phyloP scores from a whole-genome alignment of 352 stramenopile species.

The Pythium phragmitis region DNA sequence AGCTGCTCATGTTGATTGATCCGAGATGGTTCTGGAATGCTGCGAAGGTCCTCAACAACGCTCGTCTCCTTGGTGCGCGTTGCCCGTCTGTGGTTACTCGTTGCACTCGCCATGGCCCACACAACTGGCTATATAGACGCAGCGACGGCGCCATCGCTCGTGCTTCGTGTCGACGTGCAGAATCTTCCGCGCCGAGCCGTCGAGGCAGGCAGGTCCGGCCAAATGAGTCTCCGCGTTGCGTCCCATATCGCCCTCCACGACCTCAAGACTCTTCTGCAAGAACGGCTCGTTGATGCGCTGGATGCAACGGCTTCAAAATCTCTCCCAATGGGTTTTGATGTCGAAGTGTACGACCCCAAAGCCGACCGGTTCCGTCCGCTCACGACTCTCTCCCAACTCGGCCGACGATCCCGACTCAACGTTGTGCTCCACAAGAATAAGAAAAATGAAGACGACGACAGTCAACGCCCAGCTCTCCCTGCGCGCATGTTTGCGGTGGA shows the following conservation, averaged over 20 bases:
- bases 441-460: not conserved
- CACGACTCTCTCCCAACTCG: constrained; percentile 7
- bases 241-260: constrained; percentile 3
- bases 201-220: constrained; percentile 5
- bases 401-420: constrained; percentile 21
- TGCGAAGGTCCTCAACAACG: not conserved
- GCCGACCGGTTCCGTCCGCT: constrained; percentile 16
- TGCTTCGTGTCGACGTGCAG: constrained; percentile 25
- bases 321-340: constrained; percentile 10
- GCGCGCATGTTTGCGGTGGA: constrained; percentile 59
- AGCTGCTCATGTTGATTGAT: not conserved
- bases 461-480: constrained; percentile 42
- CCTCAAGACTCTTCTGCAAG: constrained; percentile 3
- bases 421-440: constrained; percentile 16
- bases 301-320: not conserved
- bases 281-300: not conserved
- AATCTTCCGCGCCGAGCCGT: constrained; percentile 17
- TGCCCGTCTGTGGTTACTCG: not conserved
- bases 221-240: constrained; percentile 9
- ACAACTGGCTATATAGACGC: not conserved
- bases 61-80: not conserved
- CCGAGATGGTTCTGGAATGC: not conserved
- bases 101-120: not conserved
- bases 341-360: constrained; percentile 24
- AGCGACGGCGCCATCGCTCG: not conserved